Base-by-base conservation (phyloP, 2,329 filamentous ascomycete genomes). In the Neofusicoccum parvum region DNA sequence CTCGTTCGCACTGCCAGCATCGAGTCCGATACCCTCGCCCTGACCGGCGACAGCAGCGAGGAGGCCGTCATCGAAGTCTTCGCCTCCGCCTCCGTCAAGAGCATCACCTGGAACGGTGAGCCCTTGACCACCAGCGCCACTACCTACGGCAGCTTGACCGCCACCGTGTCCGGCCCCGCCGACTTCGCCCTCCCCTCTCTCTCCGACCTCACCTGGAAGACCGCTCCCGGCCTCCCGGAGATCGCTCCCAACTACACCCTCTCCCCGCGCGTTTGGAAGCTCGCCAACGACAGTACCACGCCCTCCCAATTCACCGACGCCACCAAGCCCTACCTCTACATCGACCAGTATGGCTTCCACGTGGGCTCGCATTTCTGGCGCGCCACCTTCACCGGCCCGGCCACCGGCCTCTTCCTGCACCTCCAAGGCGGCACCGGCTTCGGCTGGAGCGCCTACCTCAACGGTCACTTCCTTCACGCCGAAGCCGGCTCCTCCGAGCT, bases 361-460 rank as follows among this genome's bases (percentile, higher is more conserved):
- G 77, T 78, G 68, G 76, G 74, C 68, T 76, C 76, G 69, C 73
- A 79, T 54, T 72, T 80, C 62, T 80, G 76, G 74, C 76, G 78
- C n/a, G 78, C 75, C 5, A 74, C 73, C 68, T 80, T 80, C 62
- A 69, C 76, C 1, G 74, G 74, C 6, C 54, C 72, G n/a, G 72
- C 75, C 45, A 81, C 78, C 0, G 80, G 78, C 1, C 76, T 85
- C 6, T 81, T 80, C 67, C 79, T 88, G n/a, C 79, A 85, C 66
- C 72, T 86, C 37, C 82, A 82, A 9, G 86, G 85, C 27, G 86
- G 86, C 27, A 76, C 78, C 41, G 85, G 84, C 3, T 86, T 86
- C 67, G 86, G 85, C n/a, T 87, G 82, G 75, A 85, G 80, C 5
- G 85, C 81, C 32, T 87, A 82, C 80, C 74, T 88, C 0, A 88